Base-by-base conservation (phyloP, 768 basidiomycete genomes). In the Suillus subluteus region DNA sequence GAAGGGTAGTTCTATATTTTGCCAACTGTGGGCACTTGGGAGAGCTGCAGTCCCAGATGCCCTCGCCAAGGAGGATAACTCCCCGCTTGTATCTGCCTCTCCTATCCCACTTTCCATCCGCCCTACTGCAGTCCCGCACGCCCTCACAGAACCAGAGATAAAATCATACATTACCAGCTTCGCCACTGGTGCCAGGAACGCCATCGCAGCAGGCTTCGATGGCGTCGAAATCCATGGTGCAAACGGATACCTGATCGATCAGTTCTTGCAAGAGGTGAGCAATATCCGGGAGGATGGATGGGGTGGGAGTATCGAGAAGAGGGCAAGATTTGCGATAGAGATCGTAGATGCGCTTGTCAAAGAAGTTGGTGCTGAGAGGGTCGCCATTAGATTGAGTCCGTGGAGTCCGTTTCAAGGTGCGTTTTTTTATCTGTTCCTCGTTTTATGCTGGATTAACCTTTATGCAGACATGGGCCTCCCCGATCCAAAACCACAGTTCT, bases 221-320 rank as follows among this genome's bases (percentile, higher is more conserved):
- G 89, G 88, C 6, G 79, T 83, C 8, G 84, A 86, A 74, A 68
- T 78, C 35, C 76, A 78, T 50, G 71, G 63, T 6, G 74, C 76
- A 7, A 74, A 76, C 62, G 79, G 79, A 1, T 78, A 74, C 58
- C 67, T 81, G 8, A 11, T 76, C 1, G 79, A 85, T 65, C 81
- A 84, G 69, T 83, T 84, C 71, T 62, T 81, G 18, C 78, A 83
- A 63, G 69, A 74, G 58, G 69, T 72, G 13, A 67, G 73, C n/a
- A 85, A 86, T 72, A 74, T 78, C 48, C 78, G 84, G 21, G 82
- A 77, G 23, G 84, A 86, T 75, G 73, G 75, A 55, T 88, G 83
- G 73, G 86, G 86, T 9, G 86, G 86, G 4, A 78, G 78, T 40
- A 70, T 84, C 44, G 83, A 85, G 68, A 84, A 84, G 63, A 73